These are phyloP conservation scores for Prunella vulgaris DNA, from an alignment of 257 asterid species.

Conservation along the genomic window DNA sequence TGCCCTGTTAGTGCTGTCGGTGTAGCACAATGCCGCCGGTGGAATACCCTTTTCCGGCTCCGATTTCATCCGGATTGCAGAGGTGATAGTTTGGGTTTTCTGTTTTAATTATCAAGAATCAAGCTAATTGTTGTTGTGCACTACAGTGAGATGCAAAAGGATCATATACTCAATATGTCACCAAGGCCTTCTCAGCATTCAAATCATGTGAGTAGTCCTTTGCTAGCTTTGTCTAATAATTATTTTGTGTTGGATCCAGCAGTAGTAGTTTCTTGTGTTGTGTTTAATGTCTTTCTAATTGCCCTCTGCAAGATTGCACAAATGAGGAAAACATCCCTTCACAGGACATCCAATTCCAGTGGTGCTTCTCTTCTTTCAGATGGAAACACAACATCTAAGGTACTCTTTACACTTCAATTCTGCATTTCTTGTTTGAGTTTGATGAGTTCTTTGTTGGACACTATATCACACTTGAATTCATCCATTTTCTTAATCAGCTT, in stretches of 20 bases:
- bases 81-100: slow-evolving; percentile 5
- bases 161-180: slow-evolving; percentile 47
- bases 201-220: slow-evolving; percentile 31
- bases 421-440: background rate
- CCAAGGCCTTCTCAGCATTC: slow-evolving; percentile 33
- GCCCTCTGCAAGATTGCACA: slow-evolving; percentile 25
- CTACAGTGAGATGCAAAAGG: slow-evolving; percentile 26
- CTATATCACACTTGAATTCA: background rate
- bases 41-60: slow-evolving; percentile 24
- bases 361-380: slow-evolving; percentile 18
- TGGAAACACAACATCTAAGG: slow-evolving; percentile 27
- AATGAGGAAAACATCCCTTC: slow-evolving; percentile 15
- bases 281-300: background rate
- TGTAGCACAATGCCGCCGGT: slow-evolving; percentile 27
- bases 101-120: background rate
- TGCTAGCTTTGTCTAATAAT: too few species aligned
- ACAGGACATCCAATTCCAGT: slow-evolving; percentile 4
- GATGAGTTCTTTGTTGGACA: background rate
- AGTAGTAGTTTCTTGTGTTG: background rate
- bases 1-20: slow-evolving; percentile 4
- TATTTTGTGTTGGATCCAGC: too few species aligned
- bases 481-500: background rate
- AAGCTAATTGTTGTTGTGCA: background rate
- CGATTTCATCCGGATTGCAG: slow-evolving; percentile 10
- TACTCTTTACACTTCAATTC: background rate